Percentiles rank a stretch among this genome's conserved stretches.
Evolutionary conservation across 208 protist species (phyloP).

Genomic region (Trichomonas vaginalis): DNA sequence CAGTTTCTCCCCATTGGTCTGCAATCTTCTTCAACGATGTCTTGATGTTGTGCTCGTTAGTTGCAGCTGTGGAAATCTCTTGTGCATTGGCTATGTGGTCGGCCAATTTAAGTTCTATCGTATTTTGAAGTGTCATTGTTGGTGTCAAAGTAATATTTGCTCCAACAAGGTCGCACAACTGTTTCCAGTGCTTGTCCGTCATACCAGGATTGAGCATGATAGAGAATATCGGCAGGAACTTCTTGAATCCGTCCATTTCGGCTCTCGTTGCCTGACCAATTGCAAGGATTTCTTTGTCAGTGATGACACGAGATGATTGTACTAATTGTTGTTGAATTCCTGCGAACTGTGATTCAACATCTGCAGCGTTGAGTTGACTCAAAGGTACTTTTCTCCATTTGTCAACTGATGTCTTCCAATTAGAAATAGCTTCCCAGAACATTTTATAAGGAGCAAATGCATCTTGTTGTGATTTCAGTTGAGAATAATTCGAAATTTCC

Average conservation of each 20-base stretch:
- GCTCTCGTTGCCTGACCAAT: neutral
- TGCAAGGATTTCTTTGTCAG: neutral
- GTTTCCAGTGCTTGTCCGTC: conserved; percentile 45
- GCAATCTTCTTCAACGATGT: conserved; percentile 66
- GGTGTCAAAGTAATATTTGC: conserved; percentile 41
- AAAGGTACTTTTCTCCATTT: conserved; percentile 13
- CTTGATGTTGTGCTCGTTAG: conserved; percentile 75
- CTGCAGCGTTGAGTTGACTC: neutral
- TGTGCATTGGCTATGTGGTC: conserved; percentile 65
- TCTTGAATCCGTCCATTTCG: conserved; percentile 72
- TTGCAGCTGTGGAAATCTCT: conserved; percentile 65
- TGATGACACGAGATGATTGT: neutral
- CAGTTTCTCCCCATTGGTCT: conserved; percentile 60
- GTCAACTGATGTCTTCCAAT: neutral
- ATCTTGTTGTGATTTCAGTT: neutral
- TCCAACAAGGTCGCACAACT: conserved; percentile 30
- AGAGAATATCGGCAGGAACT: conserved; percentile 76
- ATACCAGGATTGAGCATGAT: conserved; percentile 67
- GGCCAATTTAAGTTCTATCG: conserved; percentile 59
- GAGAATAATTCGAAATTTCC: neutral
- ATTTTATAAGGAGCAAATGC: neutral
- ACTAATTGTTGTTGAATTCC: neutral
- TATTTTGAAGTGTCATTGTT: conserved; percentile 66
- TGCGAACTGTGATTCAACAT: conserved; percentile 16
- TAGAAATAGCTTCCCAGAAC: conserved; percentile 6